Evolutionary conservation across 1,284 basidiomycete species (phyloP).

Genomic region (Puccinia novopanici): DNA sequence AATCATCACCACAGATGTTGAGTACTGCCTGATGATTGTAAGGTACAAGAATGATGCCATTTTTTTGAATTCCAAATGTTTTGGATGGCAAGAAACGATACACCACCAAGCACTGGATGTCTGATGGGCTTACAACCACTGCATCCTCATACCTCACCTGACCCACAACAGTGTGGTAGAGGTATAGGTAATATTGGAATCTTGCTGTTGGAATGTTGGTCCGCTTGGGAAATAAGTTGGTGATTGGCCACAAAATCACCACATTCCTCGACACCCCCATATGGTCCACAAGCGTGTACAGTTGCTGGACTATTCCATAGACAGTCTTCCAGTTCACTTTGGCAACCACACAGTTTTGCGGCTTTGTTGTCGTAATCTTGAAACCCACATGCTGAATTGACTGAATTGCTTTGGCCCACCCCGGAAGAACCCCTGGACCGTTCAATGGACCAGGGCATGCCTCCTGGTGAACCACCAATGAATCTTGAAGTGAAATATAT

Average conservation of each 20-base stretch:
- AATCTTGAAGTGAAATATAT: not conserved
- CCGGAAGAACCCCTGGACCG: not conserved
- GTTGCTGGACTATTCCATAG: not conserved
- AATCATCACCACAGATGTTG: not conserved
- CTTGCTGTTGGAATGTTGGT: not conserved
- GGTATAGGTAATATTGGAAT: not conserved
- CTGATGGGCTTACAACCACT: not conserved
- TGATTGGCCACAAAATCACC: constrained; percentile 17
- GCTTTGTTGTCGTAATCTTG: not conserved
- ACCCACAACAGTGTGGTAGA: not conserved
- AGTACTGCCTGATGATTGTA: not conserved
- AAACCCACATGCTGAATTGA: not conserved
- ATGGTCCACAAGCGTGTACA: not conserved
- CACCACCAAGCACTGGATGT: not conserved
- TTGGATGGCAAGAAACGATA: not conserved
- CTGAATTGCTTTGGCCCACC: not conserved
- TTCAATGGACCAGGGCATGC: not conserved
- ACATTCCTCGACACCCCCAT: too few relatives aligned
- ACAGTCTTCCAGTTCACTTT: not conserved
- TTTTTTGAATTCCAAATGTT: not conserved
- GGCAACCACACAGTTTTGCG: constrained; percentile 16
- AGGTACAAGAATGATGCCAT: constrained; percentile 16
- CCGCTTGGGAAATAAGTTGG: constrained; percentile 23
- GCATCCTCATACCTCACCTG: not conserved
- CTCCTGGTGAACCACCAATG: not conserved